Conservation (phyloP, 768 basidiomycete genomes). For the Galerina sulciceps region DNA sequence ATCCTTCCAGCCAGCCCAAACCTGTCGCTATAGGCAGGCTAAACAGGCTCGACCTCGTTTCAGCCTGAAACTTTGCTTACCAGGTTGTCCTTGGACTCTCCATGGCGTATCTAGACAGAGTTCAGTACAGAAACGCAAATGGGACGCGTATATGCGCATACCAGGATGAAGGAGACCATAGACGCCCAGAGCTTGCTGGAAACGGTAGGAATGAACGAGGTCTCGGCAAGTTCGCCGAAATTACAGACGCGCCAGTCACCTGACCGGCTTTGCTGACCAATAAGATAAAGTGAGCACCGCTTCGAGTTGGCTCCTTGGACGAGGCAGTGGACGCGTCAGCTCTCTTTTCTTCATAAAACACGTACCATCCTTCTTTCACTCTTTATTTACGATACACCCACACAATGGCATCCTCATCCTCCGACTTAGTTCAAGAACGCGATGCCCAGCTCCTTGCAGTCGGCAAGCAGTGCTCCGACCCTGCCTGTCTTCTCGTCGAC, state of each 20-base stretch:
- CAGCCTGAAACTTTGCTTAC: slow-evolving; percentile 39
- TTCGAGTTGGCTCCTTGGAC: slow-evolving; percentile 4
- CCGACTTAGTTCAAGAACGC: slow-evolving; percentile 34
- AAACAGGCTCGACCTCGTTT: not conserved
- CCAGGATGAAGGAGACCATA: slow-evolving; percentile 47
- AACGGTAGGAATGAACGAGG: slow-evolving; percentile 1
- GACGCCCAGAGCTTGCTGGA: slow-evolving; percentile 1
- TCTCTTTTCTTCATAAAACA: slow-evolving; percentile 15
- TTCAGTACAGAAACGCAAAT: not conserved
- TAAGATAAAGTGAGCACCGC: not conserved
- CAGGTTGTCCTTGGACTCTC: slow-evolving; percentile 77
- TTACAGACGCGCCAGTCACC: slow-evolving; percentile 3
- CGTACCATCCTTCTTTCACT: slow-evolving; percentile 13
- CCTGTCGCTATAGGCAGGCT: slow-evolving; percentile 20
- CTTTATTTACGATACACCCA: slow-evolving; percentile 6
- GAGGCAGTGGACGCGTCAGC: slow-evolving; percentile 27
- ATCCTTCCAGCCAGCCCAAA: slow-evolving; percentile 83
- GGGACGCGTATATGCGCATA: slow-evolving; percentile 22
- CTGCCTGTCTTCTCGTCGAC: slow-evolving; percentile 73
- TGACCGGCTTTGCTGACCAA: slow-evolving; percentile 16
- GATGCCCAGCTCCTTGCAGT: slow-evolving; percentile 66
- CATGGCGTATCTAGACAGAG: slow-evolving; percentile 65
- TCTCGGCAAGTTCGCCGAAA: slow-evolving; percentile 7
- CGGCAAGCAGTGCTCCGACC: slow-evolving; percentile 73
- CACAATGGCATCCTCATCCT: slow-evolving; percentile 21